phyloP scores from a whole-genome alignment of 2,329 filamentous ascomycete genomes.

The Aspergillus floridensis region DNA sequence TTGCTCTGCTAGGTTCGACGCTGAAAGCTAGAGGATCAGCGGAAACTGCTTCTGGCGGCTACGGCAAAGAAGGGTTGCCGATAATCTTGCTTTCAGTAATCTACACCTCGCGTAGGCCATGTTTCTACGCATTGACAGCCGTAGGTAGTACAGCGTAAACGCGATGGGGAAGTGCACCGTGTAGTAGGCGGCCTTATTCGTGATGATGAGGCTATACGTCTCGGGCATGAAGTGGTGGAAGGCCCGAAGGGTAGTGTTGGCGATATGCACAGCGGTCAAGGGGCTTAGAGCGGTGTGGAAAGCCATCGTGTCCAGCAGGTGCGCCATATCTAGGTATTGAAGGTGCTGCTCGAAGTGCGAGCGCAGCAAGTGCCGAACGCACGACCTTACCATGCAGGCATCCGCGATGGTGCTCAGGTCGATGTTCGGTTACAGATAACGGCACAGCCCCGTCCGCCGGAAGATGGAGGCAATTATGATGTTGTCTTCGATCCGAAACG shows the following conservation, averaged over 20 bases:
- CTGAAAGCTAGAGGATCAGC: too few relatives aligned
- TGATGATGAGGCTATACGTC: constrained; percentile 92
- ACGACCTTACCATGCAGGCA: not conserved
- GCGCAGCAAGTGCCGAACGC: not conserved
- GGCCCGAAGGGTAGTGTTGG: constrained; percentile 70
- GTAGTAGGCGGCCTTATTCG: constrained; percentile 99
- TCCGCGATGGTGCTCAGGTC: not conserved
- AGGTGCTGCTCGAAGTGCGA: constrained; percentile 5
- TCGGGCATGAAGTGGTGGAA: constrained; percentile 75
- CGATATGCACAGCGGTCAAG: constrained; percentile 89
- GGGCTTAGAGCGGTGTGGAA: not conserved
- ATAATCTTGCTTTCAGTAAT: too few relatives aligned
- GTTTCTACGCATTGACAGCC: constrained; percentile 80
- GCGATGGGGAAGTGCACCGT: constrained; percentile 96
- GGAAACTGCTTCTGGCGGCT: too few relatives aligned
- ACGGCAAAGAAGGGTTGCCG: too few relatives aligned
- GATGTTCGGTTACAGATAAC: not conserved
- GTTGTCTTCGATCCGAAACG: not conserved
- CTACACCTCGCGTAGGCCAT: constrained; percentile 65
- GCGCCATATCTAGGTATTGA: constrained; percentile 61
- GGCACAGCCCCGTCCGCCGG: not conserved
- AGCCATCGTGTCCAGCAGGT: not conserved
- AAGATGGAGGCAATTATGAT: not conserved
- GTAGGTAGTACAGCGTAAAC: constrained; percentile 78
- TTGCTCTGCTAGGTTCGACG: too few relatives aligned